Evolutionary conservation across 306 rosid species (phyloP), one percentile per base, ranked within the genome.

Genomic region (Styphnolobium japonicum): DNA sequence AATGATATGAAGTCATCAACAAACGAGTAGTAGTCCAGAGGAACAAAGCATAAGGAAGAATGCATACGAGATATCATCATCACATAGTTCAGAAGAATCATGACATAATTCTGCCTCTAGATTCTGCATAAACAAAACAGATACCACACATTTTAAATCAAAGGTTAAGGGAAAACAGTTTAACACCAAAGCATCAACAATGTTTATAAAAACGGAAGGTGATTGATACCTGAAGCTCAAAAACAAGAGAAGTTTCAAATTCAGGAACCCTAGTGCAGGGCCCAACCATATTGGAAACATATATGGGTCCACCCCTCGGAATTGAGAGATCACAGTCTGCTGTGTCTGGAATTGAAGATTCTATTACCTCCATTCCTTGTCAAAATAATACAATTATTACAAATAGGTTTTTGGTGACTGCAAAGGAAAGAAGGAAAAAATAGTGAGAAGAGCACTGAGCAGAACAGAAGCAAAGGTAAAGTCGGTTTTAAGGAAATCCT

Each of bases 301-400:
- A 94, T 66, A 94, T 84, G 42, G 97, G 98, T 25, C 98, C 98
- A n/a, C 98, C 97, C 75, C 91, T 87, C 0, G 91, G 94, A 42
- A 87, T 29, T 16, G 88, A 81, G 55, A 81, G 53, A 55, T 56
- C 81, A 40, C 31, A 66, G 16, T 81, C 86, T 68, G 37, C 66
- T 29, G 79, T 52, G 34, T 52, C 81, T 22, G 78, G 64, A 80
- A 67, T 52, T 19, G 77, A 33, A 77, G 77, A 64, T 63, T 75
- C 80, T 10, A 70, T 33, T 6, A 5, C 60, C 19, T 82, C 79
- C 75, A 77, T 82, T 65, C 53, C 49, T 11, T 10, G 8, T 53
- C 14, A n/a, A n/a, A n/a, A 25, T 53, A 36, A 55, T 12, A n/a
- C 12, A 55, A 37, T 37, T 21, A 6, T 6, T 25, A 55, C 21